Evolutionary conservation across 2,329 filamentous ascomycete species (phyloP).

Genomic region (Cladorrhinum sp.): DNA sequence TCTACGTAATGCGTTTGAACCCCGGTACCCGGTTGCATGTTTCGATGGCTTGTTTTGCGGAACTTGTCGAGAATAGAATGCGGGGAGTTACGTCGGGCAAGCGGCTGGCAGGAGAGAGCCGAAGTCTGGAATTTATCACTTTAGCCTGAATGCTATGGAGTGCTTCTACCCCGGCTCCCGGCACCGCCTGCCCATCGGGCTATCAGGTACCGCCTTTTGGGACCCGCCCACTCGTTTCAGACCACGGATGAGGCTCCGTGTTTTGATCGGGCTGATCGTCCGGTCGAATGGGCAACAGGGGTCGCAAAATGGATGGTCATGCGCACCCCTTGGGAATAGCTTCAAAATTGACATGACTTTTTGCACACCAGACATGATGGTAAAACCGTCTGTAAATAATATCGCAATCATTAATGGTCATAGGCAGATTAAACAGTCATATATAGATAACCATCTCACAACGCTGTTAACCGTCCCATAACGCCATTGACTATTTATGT

Average conservation of each 20-base stretch:
- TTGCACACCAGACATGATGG: no score
- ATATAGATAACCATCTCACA: no score
- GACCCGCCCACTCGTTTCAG: constrained; percentile 13
- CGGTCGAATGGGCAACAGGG: neutral
- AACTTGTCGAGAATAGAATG: neutral
- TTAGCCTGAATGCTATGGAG: constrained; percentile 19
- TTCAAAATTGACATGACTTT: no score
- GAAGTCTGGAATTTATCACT: constrained; percentile 11
- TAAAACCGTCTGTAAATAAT: no score
- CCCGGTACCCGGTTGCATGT: constrained; percentile 15
- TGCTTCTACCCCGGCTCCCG: neutral
- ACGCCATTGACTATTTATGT: no score
- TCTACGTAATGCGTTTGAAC: neutral
- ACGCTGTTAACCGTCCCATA: no score
- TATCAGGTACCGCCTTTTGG: neutral
- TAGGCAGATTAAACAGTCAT: no score
- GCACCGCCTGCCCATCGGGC: constrained; percentile 6
- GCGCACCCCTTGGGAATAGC: no score
- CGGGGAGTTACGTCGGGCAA: neutral
- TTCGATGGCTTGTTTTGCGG: neutral
- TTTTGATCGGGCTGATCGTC: constrained; percentile 5
- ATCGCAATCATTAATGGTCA: no score
- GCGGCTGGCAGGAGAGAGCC: neutral
- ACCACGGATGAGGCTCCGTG: constrained; percentile 16
- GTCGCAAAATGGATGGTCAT: neutral